Evolutionary conservation across 305 asterid species (phyloP).

Genomic region (Fraxinus sp.): DNA sequence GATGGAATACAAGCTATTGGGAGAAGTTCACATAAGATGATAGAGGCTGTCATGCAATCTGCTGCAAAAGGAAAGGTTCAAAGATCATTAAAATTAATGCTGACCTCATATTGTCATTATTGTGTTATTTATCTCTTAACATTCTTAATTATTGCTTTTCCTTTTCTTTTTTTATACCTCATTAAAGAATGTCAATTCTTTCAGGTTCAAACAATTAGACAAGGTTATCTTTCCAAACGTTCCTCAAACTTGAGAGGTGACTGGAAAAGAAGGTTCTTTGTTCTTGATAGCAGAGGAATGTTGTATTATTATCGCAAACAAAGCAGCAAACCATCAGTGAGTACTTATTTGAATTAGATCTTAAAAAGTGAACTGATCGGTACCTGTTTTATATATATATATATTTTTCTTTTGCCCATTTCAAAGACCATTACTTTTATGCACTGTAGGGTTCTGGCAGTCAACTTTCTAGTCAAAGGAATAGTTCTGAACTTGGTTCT

Average conservation of each 20-base stretch:
- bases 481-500: slow-evolving; percentile 97
- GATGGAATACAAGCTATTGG: slow-evolving; percentile 97
- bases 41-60: slow-evolving; percentile 98
- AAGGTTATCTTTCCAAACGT: slow-evolving; percentile 97
- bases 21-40: slow-evolving; percentile 98
- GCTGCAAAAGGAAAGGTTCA: slow-evolving; percentile 96
- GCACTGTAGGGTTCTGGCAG: slow-evolving; percentile 69
- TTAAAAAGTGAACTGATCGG: background rate
- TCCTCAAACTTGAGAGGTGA: slow-evolving; percentile 98
- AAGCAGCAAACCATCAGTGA: slow-evolving; percentile 96
- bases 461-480: slow-evolving; percentile 89
- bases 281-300: slow-evolving; percentile 99
- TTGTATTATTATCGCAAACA: slow-evolving; percentile 96
- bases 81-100: slow-evolving; percentile 20
- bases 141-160: slow-evolving; percentile 5
- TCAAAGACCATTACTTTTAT: slow-evolving; percentile 12
- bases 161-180: slow-evolving; percentile 3
- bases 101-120: slow-evolving; percentile 17
- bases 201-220: slow-evolving; percentile 99
- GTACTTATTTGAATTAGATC: slow-evolving; percentile 37
- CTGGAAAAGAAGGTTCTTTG: slow-evolving; percentile 99
- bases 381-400: background rate
- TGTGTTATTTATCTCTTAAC: slow-evolving; percentile 6
- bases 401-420: background rate
- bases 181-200: slow-evolving; percentile 17